A percentile compares a stretch with the other conserved stretches of the same genome.
Conservation (phyloP, 768 basidiomycete species). For the Leccinum fibrillosum region DNA sequence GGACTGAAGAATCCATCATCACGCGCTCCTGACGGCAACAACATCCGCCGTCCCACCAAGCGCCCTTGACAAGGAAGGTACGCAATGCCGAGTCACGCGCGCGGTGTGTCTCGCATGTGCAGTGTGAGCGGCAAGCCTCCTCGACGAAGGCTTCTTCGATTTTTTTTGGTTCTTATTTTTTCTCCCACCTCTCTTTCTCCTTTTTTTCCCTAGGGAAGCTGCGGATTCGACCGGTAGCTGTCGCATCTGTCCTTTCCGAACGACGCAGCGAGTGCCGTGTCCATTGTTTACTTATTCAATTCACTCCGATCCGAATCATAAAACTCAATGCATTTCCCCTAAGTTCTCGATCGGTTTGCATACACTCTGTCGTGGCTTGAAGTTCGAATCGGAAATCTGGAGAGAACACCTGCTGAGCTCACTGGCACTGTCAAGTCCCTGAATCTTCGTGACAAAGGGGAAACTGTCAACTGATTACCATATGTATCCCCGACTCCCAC, state of each 20-base stretch:
- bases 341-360: neutral
- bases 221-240: neutral
- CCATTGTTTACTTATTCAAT: neutral
- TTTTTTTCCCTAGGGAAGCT: neutral
- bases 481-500: too few species aligned
- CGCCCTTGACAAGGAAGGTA: slow-evolving; percentile 74
- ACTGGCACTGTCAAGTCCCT: too few species aligned
- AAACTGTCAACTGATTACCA: too few species aligned
- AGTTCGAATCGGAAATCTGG: neutral
- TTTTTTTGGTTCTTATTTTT: neutral
- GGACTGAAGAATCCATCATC: slow-evolving; percentile 84
- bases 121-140: slow-evolving; percentile 90
- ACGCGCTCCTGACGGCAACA: slow-evolving; percentile 72
- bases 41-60: slow-evolving; percentile 75
- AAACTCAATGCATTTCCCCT: neutral
- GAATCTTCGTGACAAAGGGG: too few species aligned
- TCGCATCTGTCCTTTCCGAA: neutral
- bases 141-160: slow-evolving; percentile 52
- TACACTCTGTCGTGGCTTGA: neutral
- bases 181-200: neutral
- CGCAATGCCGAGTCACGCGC: slow-evolving; percentile 75
- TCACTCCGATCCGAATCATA: neutral
- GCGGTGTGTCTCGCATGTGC: slow-evolving; percentile 87
- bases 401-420: too few species aligned
- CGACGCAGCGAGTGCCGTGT: neutral